These are phyloP conservation scores for Aspergillus ostianus DNA, from an alignment of 495 filamentous ascomycete genomes.

Conservation along the genomic window DNA sequence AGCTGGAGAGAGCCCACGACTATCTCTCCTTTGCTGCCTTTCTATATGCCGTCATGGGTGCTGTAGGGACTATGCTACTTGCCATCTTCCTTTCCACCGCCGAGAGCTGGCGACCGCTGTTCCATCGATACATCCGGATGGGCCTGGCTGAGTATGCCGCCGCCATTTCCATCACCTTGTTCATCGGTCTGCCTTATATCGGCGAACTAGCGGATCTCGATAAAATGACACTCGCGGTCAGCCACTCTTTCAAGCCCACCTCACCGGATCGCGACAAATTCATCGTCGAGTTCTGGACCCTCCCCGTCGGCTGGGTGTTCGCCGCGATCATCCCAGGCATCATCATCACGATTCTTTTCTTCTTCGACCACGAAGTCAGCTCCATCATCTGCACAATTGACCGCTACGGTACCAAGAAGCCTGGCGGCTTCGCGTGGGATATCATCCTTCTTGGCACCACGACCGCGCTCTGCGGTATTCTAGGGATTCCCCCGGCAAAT, in stretches of 20 bases:
- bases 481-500: slow-evolving; percentile 69
- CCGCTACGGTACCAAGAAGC: slow-evolving; percentile 64
- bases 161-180: slow-evolving; percentile 67
- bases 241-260: slow-evolving; percentile 57
- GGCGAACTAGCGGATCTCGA: slow-evolving; percentile 62
- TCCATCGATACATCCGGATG: slow-evolving; percentile 65
- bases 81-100: slow-evolving; percentile 65
- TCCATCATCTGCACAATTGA: slow-evolving; percentile 73
- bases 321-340: slow-evolving; percentile 62
- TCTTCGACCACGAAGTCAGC: slow-evolving; percentile 73
- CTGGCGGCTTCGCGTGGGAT: slow-evolving; percentile 70
- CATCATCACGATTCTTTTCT: slow-evolving; percentile 70
- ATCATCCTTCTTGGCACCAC: slow-evolving; percentile 66
- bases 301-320: slow-evolving; percentile 62
- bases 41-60: slow-evolving; percentile 68
- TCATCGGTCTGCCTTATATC: slow-evolving; percentile 66
- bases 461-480: slow-evolving; percentile 65
- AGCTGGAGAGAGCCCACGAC: slow-evolving; percentile 60
- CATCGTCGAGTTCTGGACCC: slow-evolving; percentile 64
- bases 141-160: slow-evolving; percentile 68
- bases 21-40: slow-evolving; percentile 64
- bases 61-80: slow-evolving; percentile 65
- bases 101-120: slow-evolving; percentile 62
- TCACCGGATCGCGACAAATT: slow-evolving; percentile 57
- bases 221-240: slow-evolving; percentile 60